A percentile compares a stretch with the other conserved stretches of the same genome.
Conservation (phyloP, 768 basidiomycete genomes). For the Harrya chromipes region DNA sequence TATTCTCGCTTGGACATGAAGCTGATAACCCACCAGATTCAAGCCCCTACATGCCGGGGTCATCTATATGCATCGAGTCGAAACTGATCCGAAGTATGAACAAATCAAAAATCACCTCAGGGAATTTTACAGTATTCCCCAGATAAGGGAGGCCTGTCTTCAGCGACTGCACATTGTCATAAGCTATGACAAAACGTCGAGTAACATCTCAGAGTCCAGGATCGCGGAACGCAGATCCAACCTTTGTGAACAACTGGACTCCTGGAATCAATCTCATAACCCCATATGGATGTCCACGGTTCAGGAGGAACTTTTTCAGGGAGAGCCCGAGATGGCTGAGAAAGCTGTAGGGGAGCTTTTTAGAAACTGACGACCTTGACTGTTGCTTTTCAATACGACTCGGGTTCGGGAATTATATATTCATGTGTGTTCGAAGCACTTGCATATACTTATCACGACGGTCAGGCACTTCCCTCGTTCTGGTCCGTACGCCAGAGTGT, state of each 20-base stretch:
- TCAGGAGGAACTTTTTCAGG: conserved; percentile 4
- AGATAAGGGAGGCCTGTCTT: background rate
- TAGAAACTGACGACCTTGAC: too few species aligned
- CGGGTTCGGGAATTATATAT: too few species aligned
- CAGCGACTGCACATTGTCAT: conserved; percentile 6
- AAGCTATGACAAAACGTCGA: conserved; percentile 12
- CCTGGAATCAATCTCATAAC: background rate
- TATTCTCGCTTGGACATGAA: background rate
- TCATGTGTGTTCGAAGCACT: too few species aligned
- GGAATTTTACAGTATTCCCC: background rate
- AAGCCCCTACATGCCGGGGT: conserved; percentile 6
- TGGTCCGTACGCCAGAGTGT: background rate
- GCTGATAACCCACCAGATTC: background rate
- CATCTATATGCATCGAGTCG: conserved; percentile 19
- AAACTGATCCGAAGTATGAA: conserved; percentile 12
- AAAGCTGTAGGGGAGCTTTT: background rate
- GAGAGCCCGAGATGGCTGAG: conserved; percentile 14
- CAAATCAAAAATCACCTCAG: conserved; percentile 2
- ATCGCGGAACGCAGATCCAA: background rate
- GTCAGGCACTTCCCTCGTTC: conserved; percentile 11
- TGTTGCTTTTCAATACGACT: too few species aligned
- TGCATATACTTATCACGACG: too few species aligned
- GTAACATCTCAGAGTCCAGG: background rate
- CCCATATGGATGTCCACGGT: conserved; percentile 1
- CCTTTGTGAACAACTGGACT: background rate